Base-by-base conservation (phyloP, 768 basidiomycete species). In the Mycena galericulata region DNA sequence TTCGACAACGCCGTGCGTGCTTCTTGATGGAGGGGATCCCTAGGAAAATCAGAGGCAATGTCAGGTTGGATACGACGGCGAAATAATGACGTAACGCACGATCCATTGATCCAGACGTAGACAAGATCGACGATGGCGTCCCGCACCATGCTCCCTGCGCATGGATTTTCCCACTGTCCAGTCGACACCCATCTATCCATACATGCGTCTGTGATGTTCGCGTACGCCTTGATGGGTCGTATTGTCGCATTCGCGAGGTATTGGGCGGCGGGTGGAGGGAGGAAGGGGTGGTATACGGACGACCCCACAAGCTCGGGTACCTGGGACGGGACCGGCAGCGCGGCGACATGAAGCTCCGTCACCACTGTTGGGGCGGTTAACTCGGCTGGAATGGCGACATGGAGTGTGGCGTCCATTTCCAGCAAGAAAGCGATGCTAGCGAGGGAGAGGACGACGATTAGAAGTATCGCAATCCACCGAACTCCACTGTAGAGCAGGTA, bases 101-200 rank as follows among this genome's bases (percentile, higher is more conserved):
- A 71, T 49, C 72, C 72, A 45, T 73, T 73, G 32, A 71, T 67
- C 72, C 72, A 73, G 50, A 69, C 58, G 34, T 69, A 73, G 22
- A 73, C 70, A 1, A 73, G 50, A 49, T 73, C 72, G 11, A 73
- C 57, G 22, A 20, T 22, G 7, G 72, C 30, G 11, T 73, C 72
- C 8, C 56, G 27, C 14, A 73, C 70, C 67, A 71, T 69, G 10
- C 29, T 38, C 30, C 49, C 20, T 12, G 45, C 56, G 38, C 72
- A 73, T 5, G 70, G 72, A 2, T 69, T 67, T 7, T 47, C 47
- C 72, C 72, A 73, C 40, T 22, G 41, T 1, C 70, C 72, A 5
- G 59, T 66, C 0, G 60, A 53, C 38, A 73, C 67, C 72, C 72
- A 73, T 27, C 24, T 61, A 22, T 73, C 72, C 3, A 71, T 14